phyloP scores from a whole-genome alignment of 495 filamentous ascomycete species.

The Hypoxylon lienhwacheense region DNA sequence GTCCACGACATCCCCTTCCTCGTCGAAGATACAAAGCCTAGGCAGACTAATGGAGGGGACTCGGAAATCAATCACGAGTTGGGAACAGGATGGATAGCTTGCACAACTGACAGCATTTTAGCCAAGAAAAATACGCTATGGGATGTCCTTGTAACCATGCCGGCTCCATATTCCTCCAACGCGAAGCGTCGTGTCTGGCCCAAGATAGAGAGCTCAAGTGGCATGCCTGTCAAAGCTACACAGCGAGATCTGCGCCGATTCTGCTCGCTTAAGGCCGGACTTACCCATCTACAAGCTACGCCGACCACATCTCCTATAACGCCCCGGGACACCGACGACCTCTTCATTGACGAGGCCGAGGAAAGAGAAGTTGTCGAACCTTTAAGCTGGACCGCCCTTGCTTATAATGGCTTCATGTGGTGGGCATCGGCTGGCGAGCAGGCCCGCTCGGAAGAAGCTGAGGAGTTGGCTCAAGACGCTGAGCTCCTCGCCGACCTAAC shows the following conservation, averaged over 20 bases:
- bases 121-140: slow-evolving; percentile 81
- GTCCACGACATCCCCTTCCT: slow-evolving; percentile 89
- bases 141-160: slow-evolving; percentile 83
- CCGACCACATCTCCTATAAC: slow-evolving; percentile 34
- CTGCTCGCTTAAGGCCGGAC: slow-evolving; percentile 65
- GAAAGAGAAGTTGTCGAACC: slow-evolving; percentile 68
- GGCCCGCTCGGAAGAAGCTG: slow-evolving; percentile 55
- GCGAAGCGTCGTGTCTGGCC: slow-evolving; percentile 72
- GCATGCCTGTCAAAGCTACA: slow-evolving; percentile 73
- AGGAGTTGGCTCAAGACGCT: slow-evolving; percentile 52
- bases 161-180: slow-evolving; percentile 55
- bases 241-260: slow-evolving; percentile 88
- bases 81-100: slow-evolving; percentile 81
- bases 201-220: slow-evolving; percentile 64
- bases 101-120: slow-evolving; percentile 90
- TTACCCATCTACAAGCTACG: slow-evolving; percentile 54
- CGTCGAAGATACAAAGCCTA: slow-evolving; percentile 52
- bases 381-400: slow-evolving; percentile 83
- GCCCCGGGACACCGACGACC: slow-evolving; percentile 39
- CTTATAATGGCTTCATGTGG: slow-evolving; percentile 94
- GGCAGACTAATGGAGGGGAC: slow-evolving; percentile 34
- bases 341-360: slow-evolving; percentile 50
- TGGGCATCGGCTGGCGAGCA: slow-evolving; percentile 96
- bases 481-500: slow-evolving; percentile 50
- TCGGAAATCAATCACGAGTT: slow-evolving; percentile 46